Evolutionary conservation across 805 yeast genomes (phyloP).

Genomic region (Ogataea salicorniae): DNA sequence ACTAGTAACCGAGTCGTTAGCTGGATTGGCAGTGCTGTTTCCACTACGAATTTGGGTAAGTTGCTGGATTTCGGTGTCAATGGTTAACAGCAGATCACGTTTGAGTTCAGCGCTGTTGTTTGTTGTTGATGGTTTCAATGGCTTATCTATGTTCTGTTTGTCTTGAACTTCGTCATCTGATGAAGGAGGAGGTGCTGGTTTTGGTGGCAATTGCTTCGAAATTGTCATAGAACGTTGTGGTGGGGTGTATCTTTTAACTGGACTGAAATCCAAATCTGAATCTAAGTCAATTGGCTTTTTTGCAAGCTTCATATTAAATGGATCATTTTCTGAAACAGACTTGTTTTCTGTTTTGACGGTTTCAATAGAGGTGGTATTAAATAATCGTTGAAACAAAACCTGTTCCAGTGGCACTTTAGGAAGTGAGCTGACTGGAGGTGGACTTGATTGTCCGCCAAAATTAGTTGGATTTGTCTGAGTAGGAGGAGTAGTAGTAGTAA

Average conservation of each 20-base stretch:
- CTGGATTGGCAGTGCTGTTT: too few species aligned
- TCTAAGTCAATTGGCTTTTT: not conserved
- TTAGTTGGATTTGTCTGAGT: not conserved
- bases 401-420: not conserved
- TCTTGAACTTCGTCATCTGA: too few species aligned
- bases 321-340: not conserved
- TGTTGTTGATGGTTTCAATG: not conserved
- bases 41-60: not conserved
- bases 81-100: not conserved
- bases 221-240: not conserved
- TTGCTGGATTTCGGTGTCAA: conserved; percentile 8
- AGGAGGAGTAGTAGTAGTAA: conserved; percentile 8
- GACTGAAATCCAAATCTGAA: conserved; percentile 1
- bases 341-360: not conserved
- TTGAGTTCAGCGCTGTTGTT: not conserved
- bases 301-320: not conserved
- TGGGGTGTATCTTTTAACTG: not conserved
- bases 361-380: too few species aligned
- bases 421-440: not conserved
- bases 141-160: too few species aligned
- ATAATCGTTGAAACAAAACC: too few species aligned
- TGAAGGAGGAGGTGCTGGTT: not conserved
- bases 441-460: conserved; percentile 1
- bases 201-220: not conserved
- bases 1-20: not conserved